Percentiles rank a stretch among this genome's conserved stretches.
These are phyloP conservation scores for Moesziomyces sp. DNA, from an alignment of 1,284 basidiomycete genomes.

Conservation along the genomic window DNA sequence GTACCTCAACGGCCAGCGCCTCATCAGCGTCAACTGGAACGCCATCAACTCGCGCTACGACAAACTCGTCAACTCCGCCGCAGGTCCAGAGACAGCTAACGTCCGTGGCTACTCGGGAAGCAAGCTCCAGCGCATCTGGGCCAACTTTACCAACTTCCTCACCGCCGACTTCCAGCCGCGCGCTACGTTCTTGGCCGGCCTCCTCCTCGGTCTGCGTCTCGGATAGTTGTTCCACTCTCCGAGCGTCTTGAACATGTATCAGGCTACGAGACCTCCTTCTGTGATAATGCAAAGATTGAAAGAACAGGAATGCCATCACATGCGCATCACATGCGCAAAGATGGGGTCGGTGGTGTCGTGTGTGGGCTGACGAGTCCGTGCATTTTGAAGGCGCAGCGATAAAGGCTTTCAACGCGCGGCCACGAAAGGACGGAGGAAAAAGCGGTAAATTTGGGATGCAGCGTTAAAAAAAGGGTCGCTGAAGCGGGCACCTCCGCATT, in stretches of 20 bases:
- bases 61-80: conserved; percentile 76
- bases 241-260: too few species aligned
- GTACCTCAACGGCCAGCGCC: conserved; percentile 61
- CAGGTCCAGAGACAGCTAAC: conserved; percentile 71
- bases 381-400: conserved; percentile 1
- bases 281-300: background rate
- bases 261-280: too few species aligned
- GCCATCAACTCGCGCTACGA: conserved; percentile 75
- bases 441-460: background rate
- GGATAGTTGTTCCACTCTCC: conserved; percentile 64
- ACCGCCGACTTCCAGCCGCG: conserved; percentile 88
- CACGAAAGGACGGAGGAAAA: background rate
- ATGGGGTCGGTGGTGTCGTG: background rate
- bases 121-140: conserved; percentile 73
- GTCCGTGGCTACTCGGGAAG: conserved; percentile 70
- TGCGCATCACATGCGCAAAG: background rate
- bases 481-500: conserved; percentile 4
- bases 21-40: conserved; percentile 85
- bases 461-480: background rate
- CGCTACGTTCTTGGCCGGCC: conserved; percentile 72
- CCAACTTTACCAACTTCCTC: conserved; percentile 82
- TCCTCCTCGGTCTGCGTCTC: conserved; percentile 70
- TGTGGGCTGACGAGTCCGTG: conserved; percentile 9
- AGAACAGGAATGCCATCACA: background rate
- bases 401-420: too few species aligned